phyloP scores from a whole-genome alignment of 148 eudicot species.

The Diospyros kaki region DNA sequence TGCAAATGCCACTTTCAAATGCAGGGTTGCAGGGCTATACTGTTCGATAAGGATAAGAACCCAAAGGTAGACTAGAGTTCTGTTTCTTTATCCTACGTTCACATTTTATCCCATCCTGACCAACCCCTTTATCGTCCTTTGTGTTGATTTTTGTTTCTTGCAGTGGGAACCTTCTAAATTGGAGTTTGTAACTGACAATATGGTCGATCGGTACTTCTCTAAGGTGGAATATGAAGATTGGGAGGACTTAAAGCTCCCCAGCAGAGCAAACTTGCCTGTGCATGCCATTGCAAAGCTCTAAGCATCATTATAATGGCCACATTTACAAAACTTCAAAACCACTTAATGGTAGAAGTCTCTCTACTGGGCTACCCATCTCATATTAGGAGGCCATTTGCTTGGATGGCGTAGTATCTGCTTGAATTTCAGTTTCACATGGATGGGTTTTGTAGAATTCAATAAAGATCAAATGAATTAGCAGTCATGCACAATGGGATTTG shows the following conservation, averaged over 20 bases:
- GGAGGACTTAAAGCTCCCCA: slow-evolving; percentile 74
- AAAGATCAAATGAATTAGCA: background rate
- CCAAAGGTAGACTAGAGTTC: slow-evolving; percentile 57
- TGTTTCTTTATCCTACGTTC: background rate
- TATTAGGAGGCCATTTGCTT: background rate
- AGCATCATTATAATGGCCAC: background rate
- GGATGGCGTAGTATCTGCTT: background rate
- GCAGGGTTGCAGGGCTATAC: slow-evolving; percentile 93
- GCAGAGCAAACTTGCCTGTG: slow-evolving; percentile 54
- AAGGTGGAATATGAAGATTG: slow-evolving; percentile 50
- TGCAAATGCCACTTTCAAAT: slow-evolving; percentile 14
- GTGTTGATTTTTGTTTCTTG: slow-evolving; percentile 10
- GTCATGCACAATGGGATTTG: background rate
- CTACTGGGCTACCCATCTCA: background rate
- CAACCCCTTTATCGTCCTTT: background rate
- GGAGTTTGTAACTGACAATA: slow-evolving; percentile 53
- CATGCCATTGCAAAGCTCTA: slow-evolving; percentile 84
- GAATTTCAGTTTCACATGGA: background rate
- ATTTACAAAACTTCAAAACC: too few relatives aligned
- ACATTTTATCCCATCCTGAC: background rate
- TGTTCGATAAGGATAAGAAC: slow-evolving; percentile 77
- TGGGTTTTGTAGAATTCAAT: background rate
- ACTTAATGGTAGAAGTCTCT: background rate
- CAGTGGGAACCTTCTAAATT: slow-evolving; percentile 86
- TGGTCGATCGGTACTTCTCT: slow-evolving; percentile 66